Evolutionary conservation across 2,329 filamentous ascomycete genomes (phyloP), one percentile per base, ranked within the genome.

Genomic region (Fusarium sp.): DNA sequence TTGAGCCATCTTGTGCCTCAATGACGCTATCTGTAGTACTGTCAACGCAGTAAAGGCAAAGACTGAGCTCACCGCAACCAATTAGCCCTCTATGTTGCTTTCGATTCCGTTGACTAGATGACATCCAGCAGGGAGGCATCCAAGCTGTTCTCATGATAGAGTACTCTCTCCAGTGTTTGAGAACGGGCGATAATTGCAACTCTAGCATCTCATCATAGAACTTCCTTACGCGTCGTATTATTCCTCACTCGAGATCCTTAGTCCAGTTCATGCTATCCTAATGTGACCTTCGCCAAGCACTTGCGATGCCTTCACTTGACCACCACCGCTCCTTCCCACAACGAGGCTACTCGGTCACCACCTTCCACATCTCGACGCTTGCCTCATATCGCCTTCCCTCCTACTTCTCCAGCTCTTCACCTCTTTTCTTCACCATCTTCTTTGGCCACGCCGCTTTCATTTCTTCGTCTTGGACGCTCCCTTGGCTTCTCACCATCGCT

Each of bases 351-450:
- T 46, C 31, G 13, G 16, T 9, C 23, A 44, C 27, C 36, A 16
- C 53, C 46, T 59, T 44, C 56, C 36, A 18, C 28, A n/a, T 9
- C 36, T 11, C 23, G n/a, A 30, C 27, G 28, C 36, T 28, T 40
- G 15, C 31, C 18, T 50, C 34, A 47, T 15, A 23, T 44, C 28
- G 6, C 55, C 28, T 13, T 40, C 34, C 36, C 40, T 47, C 31
- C 46, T 31, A 50, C 31, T 16, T 36, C 31, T 15, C 27, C 4
- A 10, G 9, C 40, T 34, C 36, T 39, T 27, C 7, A 30, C 27
- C 6, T 52, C 40, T 40, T 47, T 31, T 36, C 31, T 54, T 16
- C 18, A 31, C 15, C 60, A 59, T 55, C 57, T 55, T 51, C n/a
- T 40, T 23, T 52, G 48, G 48, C 34, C 15, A 13, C 30, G n/a